A percentile compares a stretch with the other conserved stretches of the same genome.
phyloP scores from a whole-genome alignment of 768 basidiomycete genomes.

The Mycena rebaudengoi region DNA sequence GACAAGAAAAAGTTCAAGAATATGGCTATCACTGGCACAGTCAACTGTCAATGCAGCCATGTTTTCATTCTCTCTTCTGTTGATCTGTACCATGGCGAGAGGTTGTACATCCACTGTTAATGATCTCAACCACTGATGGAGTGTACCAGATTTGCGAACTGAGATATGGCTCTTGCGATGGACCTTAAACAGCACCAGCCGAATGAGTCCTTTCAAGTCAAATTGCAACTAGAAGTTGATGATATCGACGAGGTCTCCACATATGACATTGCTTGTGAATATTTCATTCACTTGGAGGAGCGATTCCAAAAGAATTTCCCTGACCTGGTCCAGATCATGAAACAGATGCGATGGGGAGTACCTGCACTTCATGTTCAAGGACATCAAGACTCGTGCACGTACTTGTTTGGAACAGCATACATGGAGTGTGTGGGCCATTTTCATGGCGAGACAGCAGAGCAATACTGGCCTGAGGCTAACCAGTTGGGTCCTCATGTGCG shows the following conservation, averaged over 20 bases:
- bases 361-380: slow-evolving; percentile 29
- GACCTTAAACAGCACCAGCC: slow-evolving; percentile 10
- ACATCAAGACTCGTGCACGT: slow-evolving; percentile 27
- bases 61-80: slow-evolving; percentile 18
- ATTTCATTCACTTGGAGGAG: slow-evolving; percentile 11
- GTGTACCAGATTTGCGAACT: slow-evolving; percentile 18
- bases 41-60: slow-evolving; percentile 29
- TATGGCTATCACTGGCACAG: slow-evolving; percentile 28
- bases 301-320: slow-evolving; percentile 18
- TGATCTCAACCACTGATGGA: not conserved
- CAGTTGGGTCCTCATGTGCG: slow-evolving; percentile 18
- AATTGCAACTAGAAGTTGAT: no score
- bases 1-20: slow-evolving; percentile 33
- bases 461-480: no score
- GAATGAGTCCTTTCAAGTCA: not conserved
- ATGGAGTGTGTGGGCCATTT: slow-evolving; percentile 26
- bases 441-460: no score
- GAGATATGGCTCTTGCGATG: slow-evolving; percentile 11
- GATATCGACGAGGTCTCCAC: slow-evolving; percentile 3
- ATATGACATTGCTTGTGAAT: slow-evolving; percentile 28
- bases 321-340: slow-evolving; percentile 1
- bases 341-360: slow-evolving; percentile 17
- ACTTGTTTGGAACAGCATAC: slow-evolving; percentile 25
- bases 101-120: not conserved
- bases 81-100: slow-evolving; percentile 27